These are phyloP conservation scores for Chimonanthus salicifolius DNA, from an alignment of 164 flowering plant species.

Conservation along the genomic window DNA sequence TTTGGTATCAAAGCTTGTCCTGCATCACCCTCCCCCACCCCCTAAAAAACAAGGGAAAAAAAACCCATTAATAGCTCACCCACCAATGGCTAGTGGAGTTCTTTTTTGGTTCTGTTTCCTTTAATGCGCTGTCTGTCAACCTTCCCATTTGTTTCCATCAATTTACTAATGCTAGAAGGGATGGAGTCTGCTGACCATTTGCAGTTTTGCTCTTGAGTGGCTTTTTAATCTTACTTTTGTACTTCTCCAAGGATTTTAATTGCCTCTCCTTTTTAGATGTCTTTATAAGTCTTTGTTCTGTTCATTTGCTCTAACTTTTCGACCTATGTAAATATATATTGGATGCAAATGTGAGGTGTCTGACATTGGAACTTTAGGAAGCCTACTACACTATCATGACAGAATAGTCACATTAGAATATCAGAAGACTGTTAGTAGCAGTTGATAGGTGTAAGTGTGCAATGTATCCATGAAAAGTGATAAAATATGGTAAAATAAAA, in stretches of 20 bases:
- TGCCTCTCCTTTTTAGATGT: not conserved
- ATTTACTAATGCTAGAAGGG: not conserved
- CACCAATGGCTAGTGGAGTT: too few species aligned
- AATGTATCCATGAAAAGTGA: too few species aligned
- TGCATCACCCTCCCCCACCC: too few species aligned
- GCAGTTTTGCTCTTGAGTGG: not conserved
- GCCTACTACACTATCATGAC: not conserved
- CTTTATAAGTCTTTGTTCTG: not conserved
- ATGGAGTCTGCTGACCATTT: not conserved
- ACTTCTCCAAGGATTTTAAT: not conserved
- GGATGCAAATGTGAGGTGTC: not conserved
- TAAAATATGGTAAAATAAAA: too few species aligned
- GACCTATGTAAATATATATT: not conserved
- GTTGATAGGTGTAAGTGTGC: too few species aligned
- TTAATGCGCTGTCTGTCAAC: not conserved
- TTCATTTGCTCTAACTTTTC: slow-evolving; percentile 2
- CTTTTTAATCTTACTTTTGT: not conserved
- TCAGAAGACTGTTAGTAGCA: not conserved
- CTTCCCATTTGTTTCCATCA: not conserved
- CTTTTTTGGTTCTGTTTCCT: too few species aligned
- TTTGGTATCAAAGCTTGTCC: too few species aligned
- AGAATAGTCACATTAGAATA: not conserved
- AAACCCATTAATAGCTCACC: too few species aligned
- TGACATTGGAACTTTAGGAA: not conserved
- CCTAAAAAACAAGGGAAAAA: too few species aligned